Evolutionary conservation across 1,139 yeast genomes (phyloP), one percentile per base, ranked within the genome.

Genomic region (Nematodospora anomalae): DNA sequence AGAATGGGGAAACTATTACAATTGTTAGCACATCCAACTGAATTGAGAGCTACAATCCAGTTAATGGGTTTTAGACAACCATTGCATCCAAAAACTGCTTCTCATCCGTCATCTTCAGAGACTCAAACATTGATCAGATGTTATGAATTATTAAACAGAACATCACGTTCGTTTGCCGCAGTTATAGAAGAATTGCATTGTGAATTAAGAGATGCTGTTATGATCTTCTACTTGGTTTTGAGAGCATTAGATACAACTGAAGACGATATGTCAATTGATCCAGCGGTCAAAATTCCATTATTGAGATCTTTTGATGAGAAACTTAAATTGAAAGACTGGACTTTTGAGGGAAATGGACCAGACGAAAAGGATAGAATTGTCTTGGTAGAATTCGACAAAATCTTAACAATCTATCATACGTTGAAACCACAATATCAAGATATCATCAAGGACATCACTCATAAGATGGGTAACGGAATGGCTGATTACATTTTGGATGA

Each of bases 381-480:
- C 5, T 71, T 94, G 45, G 81, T 79, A 16, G 85, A 86, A 49
- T 90, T 90, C 57, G 83, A 83, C 47, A 55, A 57, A 23, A 74
- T 94, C 30, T 68, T 90, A 52, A 53, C 63, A 7, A 95, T 88
- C 56, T 89, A 72, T 60, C 89, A 83, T 55, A 70, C 71, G 44
- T 72, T 92, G 52, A 80, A 81, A 53, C 80, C 88, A 3, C 80
- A 74, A 43, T 90, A 88, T 59, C 94, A 84, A 62, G 83, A 75
- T 38, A 83, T 90, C 28, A 79, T 92, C 49, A 75, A 74, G 49
- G 87, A 83, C 44, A 86, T 88, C 50, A 80, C 96, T 35, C 53
- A 68, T 37, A 74, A 82, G 57, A 92, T 92, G 98, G 97, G 97
- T 38, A 81, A 86, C 49, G 98, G 98, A 40, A 92, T 92, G 99